A percentile compares a stretch with the other conserved stretches of the same genome.
These are phyloP conservation scores for Phlyctochytrium arcticum DNA, from an alignment of 192 early-diverging fungal species.

Conservation along the genomic window DNA sequence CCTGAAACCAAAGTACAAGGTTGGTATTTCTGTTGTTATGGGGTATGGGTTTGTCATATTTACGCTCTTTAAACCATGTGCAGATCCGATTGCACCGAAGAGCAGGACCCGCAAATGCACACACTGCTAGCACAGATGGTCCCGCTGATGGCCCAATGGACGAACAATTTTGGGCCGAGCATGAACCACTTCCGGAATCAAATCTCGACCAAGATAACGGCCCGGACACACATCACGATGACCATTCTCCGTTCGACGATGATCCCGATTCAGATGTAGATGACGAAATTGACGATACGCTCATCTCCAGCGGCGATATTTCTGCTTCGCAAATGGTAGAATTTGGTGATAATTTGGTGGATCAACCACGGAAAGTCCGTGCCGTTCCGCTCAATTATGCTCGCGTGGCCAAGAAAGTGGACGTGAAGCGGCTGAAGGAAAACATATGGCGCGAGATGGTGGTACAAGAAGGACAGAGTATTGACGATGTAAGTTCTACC, in stretches of 20 bases:
- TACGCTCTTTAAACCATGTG: too few relatives aligned
- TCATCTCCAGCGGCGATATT: conserved; percentile 10
- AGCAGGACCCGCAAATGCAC: too few relatives aligned
- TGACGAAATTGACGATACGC: conserved; percentile 42
- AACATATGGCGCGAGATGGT: conserved; percentile 82
- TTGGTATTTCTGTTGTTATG: neutral
- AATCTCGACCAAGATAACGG: conserved; percentile 23
- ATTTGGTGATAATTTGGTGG: conserved; percentile 45
- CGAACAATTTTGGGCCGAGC: conserved; percentile 25
- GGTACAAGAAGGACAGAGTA: conserved; percentile 16
- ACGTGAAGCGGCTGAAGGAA: conserved; percentile 94
- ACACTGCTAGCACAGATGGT: too few relatives aligned
- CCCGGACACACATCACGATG: conserved; percentile 26
- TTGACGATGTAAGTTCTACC: too few relatives aligned
- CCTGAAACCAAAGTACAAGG: conserved; percentile 38
- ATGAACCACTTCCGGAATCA: conserved; percentile 5
- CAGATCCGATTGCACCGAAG: too few relatives aligned
- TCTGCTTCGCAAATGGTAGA: conserved; percentile 10
- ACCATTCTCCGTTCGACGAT: conserved; percentile 21
- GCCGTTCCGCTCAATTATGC: conserved; percentile 65
- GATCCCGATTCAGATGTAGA: conserved; percentile 25
- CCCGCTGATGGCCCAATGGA: conserved; percentile 23
- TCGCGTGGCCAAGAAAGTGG: conserved; percentile 85
- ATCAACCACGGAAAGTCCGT: conserved; percentile 46
- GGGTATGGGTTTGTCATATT: conserved; percentile 2